Conservation (phyloP, 108 stramenopile species). For the Fragilariopsis cylindrus region DNA sequence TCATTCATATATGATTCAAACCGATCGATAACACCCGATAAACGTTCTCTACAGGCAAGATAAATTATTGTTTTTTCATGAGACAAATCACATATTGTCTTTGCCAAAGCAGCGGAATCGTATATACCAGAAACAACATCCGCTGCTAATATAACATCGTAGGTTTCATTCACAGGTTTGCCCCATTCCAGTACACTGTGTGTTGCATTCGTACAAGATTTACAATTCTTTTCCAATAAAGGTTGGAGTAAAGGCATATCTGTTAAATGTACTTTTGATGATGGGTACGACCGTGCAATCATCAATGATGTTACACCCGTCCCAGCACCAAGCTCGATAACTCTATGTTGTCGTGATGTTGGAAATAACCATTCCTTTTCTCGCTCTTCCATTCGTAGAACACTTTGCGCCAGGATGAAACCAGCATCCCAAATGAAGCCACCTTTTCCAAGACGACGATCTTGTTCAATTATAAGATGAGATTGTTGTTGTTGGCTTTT, state of each 20-base stretch:
- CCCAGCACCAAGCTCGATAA: conserved; percentile 84
- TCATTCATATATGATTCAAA: conserved; percentile 59
- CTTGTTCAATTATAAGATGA: conserved; percentile 65
- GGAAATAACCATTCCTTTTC: conserved; percentile 30
- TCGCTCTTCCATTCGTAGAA: conserved; percentile 33
- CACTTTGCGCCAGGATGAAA: conserved; percentile 71
- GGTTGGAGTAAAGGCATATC: conserved; percentile 68
- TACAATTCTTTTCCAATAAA: conserved; percentile 53
- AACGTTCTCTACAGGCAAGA: conserved; percentile 61
- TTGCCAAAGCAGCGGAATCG: conserved; percentile 59
- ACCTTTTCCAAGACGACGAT: conserved; percentile 73
- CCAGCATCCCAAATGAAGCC: conserved; percentile 85
- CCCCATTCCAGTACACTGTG: conserved; percentile 67
- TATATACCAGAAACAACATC: conserved; percentile 84
- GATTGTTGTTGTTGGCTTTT: neutral
- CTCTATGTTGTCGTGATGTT: conserved; percentile 2
- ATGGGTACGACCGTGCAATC: conserved; percentile 48
- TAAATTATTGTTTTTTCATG: conserved; percentile 54
- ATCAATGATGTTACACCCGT: conserved; percentile 74
- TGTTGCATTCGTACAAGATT: conserved; percentile 29
- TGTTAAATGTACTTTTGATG: conserved; percentile 56
- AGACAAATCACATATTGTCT: conserved; percentile 63
- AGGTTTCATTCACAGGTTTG: conserved; percentile 27
- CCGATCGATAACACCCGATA: conserved; percentile 48
- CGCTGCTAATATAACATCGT: conserved; percentile 76